These are phyloP conservation scores for Aspergillus pseudoglaucus DNA, from an alignment of 2,329 filamentous ascomycete genomes.

Conservation along the genomic window DNA sequence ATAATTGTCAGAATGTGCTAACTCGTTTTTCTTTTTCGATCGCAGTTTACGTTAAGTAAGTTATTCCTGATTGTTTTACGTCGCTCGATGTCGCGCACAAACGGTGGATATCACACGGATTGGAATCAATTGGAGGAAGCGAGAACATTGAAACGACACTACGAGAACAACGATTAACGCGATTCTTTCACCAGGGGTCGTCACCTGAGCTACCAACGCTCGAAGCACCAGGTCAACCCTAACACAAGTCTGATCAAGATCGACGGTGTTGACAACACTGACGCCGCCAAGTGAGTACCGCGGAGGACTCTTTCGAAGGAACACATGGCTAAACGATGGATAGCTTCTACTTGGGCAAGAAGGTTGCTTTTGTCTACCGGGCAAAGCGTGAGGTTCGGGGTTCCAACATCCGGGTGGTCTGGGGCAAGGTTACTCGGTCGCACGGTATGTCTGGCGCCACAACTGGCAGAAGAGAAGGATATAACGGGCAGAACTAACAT, in stretches of 20 bases:
- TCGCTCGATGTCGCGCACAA: conserved; percentile 12
- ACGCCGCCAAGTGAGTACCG: conserved; percentile 67
- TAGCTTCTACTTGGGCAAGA: conserved; percentile 96
- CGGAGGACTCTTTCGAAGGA: conserved; percentile 3
- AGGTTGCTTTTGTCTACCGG: conserved; percentile 97
- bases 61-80: conserved; percentile 27
- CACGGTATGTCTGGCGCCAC: conserved; percentile 61
- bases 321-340: conserved; percentile 9
- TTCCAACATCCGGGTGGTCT: conserved; percentile 98
- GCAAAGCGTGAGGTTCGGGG: conserved; percentile 90
- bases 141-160: conserved; percentile 1
- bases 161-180: conserved; percentile 28
- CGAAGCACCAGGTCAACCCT: conserved; percentile 84
- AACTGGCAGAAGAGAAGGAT: neutral
- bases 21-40: conserved; percentile 17
- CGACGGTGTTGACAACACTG: conserved; percentile 88
- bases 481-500: conserved; percentile 3
- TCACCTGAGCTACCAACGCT: conserved; percentile 96
- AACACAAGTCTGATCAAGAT: conserved; percentile 95
- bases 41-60: conserved; percentile 85
- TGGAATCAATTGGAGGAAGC: neutral
- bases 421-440: conserved; percentile 94
- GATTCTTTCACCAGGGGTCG: conserved; percentile 63
- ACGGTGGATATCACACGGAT: conserved; percentile 8
- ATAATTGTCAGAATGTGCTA: conserved; percentile 16